Conservation (phyloP, 2,329 filamentous ascomycete species). For the Aspergillus awamori region DNA sequence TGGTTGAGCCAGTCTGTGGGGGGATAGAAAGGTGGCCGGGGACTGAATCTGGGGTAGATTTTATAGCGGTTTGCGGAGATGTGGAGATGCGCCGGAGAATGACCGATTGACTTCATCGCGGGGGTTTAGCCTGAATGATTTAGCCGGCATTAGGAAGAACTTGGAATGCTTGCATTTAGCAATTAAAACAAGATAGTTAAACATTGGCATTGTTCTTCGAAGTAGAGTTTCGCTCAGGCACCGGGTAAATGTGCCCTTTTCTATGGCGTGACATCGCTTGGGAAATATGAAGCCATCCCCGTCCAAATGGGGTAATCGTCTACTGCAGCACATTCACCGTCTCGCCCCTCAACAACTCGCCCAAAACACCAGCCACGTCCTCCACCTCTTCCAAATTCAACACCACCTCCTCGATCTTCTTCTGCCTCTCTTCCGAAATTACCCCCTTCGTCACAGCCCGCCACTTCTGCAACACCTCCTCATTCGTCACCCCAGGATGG, state of each 20-base stretch:
- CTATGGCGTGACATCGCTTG: too few species aligned
- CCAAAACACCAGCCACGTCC: neutral
- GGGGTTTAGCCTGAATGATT: slow-evolving; percentile 6
- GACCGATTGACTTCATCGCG: neutral
- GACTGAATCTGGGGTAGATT: neutral
- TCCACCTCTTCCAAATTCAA: neutral
- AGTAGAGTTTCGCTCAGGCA: neutral
- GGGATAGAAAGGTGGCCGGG: neutral
- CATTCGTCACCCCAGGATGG: neutral
- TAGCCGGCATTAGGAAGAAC: neutral
- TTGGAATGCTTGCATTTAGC: too few species aligned
- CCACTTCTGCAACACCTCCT: slow-evolving; percentile 6
- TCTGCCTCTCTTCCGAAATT: neutral
- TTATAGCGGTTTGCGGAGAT: neutral
- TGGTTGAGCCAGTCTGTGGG: neutral
- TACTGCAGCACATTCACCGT: neutral
- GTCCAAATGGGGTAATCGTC: neutral
- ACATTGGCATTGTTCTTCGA: too few species aligned
- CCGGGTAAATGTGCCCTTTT: neutral
- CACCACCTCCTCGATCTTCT: neutral
- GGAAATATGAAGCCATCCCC: too few species aligned
- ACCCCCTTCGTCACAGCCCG: slow-evolving; percentile 1
- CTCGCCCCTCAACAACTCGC: neutral
- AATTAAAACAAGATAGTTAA: too few species aligned
- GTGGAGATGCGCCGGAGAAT: neutral